Conservation (phyloP, 768 basidiomycete genomes). For the Kwoniella shandongensis region DNA sequence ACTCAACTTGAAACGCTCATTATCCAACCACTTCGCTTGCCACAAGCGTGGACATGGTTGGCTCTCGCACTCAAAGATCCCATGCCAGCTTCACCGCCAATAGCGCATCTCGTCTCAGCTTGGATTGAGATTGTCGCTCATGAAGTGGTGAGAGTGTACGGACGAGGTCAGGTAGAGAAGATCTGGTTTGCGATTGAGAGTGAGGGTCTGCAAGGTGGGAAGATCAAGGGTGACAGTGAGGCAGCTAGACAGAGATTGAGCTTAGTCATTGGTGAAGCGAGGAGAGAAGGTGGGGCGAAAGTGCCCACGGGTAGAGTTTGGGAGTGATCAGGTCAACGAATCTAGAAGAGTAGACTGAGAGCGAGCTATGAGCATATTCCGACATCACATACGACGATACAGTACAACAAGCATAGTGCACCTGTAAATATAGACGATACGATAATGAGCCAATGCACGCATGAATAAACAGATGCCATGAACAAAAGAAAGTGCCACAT, state of each 20-base stretch:
- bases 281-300: conserved; percentile 1
- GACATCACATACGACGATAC: too few species aligned
- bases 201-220: conserved; percentile 33
- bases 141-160: conserved; percentile 35
- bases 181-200: conserved; percentile 38
- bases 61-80: conserved; percentile 32
- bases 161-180: conserved; percentile 40
- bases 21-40: conserved; percentile 29
- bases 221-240: conserved; percentile 36
- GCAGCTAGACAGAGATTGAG: conserved; percentile 30
- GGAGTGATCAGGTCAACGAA: conserved; percentile 15
- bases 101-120: conserved; percentile 32
- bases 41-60: conserved; percentile 48
- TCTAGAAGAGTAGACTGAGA: too few species aligned
- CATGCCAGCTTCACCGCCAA: conserved; percentile 26
- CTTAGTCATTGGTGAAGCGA: conserved; percentile 22
- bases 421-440: too few species aligned
- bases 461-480: too few species aligned
- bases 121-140: conserved; percentile 39
- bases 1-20: conserved; percentile 37
- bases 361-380: too few species aligned
- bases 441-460: too few species aligned
- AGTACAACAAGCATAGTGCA: too few species aligned
- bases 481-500: not conserved
- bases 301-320: conserved; percentile 13